Percentiles rank a stretch among this genome's conserved stretches.
phyloP scores from a whole-genome alignment of 192 early-diverging fungal species.

The Chytriomyces sp. region DNA sequence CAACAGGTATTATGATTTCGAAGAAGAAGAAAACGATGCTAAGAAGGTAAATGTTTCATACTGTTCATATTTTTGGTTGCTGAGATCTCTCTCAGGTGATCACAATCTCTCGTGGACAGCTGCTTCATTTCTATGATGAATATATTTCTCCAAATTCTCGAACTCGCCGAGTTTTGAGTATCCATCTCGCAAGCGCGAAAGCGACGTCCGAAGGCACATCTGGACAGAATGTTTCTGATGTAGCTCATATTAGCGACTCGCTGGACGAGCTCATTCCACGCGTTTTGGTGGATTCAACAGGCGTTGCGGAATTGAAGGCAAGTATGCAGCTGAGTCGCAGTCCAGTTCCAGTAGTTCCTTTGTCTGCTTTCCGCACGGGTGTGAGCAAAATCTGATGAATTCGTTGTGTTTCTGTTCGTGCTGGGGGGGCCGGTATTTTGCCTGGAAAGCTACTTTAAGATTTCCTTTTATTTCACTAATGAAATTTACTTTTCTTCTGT shows the following conservation, averaged over 20 bases:
- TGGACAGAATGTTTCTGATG: background rate
- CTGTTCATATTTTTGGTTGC: background rate
- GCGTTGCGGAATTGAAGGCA: conserved; percentile 14
- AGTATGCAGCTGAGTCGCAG: conserved; percentile 21
- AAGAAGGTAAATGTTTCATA: conserved; percentile 44
- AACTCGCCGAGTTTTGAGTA: conserved; percentile 62
- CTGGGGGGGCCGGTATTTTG: too few species aligned
- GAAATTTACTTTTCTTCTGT: too few species aligned
- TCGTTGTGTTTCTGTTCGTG: background rate
- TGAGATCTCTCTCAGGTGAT: conserved; percentile 8
- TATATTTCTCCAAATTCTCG: conserved; percentile 59
- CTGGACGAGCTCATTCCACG: background rate
- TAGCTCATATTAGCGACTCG: background rate
- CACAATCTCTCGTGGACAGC: conserved; percentile 43
- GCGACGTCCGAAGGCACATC: background rate
- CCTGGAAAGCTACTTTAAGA: too few species aligned
- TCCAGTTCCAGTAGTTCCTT: conserved; percentile 13
- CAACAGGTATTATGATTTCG: conserved; percentile 80
- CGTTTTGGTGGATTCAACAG: background rate
- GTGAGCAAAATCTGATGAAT: conserved; percentile 29
- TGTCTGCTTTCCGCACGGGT: conserved; percentile 2
- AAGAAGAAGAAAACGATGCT: conserved; percentile 67
- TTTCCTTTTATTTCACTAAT: too few species aligned
- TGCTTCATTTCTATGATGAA: conserved; percentile 63
- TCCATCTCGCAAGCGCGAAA: conserved; percentile 51